Evolutionary conservation across 257 asterid species (phyloP).

Genomic region (Schizonepeta tenuifolia): DNA sequence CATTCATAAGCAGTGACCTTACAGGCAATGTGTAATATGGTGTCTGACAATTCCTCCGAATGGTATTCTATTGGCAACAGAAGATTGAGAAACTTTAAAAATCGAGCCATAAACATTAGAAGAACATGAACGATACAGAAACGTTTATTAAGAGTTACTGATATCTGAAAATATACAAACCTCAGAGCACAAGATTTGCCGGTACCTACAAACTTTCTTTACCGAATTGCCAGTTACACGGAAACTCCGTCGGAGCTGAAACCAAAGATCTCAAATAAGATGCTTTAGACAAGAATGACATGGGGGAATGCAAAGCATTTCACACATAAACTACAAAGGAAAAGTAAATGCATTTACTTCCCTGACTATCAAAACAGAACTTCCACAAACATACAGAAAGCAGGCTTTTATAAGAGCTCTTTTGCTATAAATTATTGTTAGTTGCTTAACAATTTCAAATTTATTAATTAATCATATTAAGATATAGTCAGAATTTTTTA

Average conservation of each 20-base stretch:
- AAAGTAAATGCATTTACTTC: background rate
- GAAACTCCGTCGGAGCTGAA: conserved; percentile 47
- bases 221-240: conserved; percentile 36
- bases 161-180: conserved; percentile 42
- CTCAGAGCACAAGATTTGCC: conserved; percentile 49
- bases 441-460: background rate
- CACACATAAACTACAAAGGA: background rate
- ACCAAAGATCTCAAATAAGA: conserved; percentile 16
- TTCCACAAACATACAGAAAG: background rate
- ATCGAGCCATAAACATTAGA: background rate
- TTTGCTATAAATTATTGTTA: background rate
- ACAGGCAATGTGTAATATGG: conserved; percentile 46
- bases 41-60: conserved; percentile 47
- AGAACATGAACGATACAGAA: conserved; percentile 4
- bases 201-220: conserved; percentile 46
- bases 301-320: background rate
- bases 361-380: background rate
- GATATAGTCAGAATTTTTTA: background rate
- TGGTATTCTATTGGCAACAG: conserved; percentile 47
- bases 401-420: background rate
- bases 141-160: no score
- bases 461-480: background rate
- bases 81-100: conserved; percentile 22
- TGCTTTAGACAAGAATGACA: background rate
- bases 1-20: conserved; percentile 39